Evolutionary conservation across 768 basidiomycete species (phyloP), one percentile per base, ranked within the genome.

Genomic region (Chalciporus pseudorubinellus): DNA sequence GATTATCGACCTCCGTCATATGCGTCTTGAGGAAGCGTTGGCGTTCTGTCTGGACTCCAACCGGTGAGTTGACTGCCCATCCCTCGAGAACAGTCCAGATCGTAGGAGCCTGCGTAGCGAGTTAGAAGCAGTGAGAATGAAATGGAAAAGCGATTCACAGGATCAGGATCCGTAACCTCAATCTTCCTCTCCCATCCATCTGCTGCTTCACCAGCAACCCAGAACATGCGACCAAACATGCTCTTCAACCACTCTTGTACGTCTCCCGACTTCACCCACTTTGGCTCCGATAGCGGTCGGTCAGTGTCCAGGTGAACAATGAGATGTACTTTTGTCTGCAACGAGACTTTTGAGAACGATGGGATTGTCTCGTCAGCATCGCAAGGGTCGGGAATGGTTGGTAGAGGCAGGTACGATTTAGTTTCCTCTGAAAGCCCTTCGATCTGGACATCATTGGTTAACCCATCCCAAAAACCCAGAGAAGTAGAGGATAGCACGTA

Each of bases 141-240:
- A 55, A 52, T 8, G 20, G n/a, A 19, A 36, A 51, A 36, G 41
- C 45, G 38, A 76, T 90, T 61, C 68, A 98, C 95, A 38, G 92
- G 90, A 73, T 99, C 97, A 51, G 97, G 95, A 74, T 98, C 95
- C 24, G 82, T 80, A 20, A 98, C 89, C 34, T 83, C 79, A 48
- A 98, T 89, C 70, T 95, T 95, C 72, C 87, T 92, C 70, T 89
- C 88, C 97, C 97, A 99, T 9, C 89, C 88, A 56, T 87, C 87
- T n/a, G 85, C 83, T 12, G 85, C 87, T 47, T 89, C 87, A 6
- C 86, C 87, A 22, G 87, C 80, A 41, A 87, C 85, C 87, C 87
- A 90, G 63, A 90, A 89, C 85, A 89, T 89, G 33, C 88, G 76
- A 3, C 89, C 90, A 68, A 92, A 89, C 78, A 91, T 90, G 60